These are phyloP conservation scores for Cinnamomum micranthum DNA, from an alignment of 164 flowering plant species.

Conservation along the genomic window DNA sequence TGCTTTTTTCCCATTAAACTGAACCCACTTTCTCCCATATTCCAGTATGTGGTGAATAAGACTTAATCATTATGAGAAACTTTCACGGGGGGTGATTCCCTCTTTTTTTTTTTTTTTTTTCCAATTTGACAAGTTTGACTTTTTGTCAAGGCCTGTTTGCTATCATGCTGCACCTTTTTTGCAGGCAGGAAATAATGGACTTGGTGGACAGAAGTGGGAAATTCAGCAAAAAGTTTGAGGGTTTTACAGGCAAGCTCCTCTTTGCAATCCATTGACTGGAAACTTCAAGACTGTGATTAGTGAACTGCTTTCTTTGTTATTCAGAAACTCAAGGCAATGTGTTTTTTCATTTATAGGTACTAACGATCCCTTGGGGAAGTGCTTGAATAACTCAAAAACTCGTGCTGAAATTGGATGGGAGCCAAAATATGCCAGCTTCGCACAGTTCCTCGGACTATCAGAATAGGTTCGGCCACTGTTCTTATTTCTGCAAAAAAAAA, in stretches of 20 bases:
- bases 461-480: conserved; percentile 8
- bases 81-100: background rate
- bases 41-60: background rate
- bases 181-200: conserved; percentile 88
- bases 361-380: conserved; percentile 63
- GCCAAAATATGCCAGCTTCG: conserved; percentile 68
- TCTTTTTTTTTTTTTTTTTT: background rate
- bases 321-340: background rate
- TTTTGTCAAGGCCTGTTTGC: background rate
- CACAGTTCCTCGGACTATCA: conserved; percentile 44
- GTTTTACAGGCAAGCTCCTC: conserved; percentile 30
- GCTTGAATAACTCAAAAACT: conserved; percentile 59
- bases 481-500: background rate
- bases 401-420: conserved; percentile 68
- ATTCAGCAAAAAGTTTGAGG: conserved; percentile 58
- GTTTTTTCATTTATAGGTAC: conserved; percentile 36
- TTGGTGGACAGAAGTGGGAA: conserved; percentile 70
- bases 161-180: conserved; percentile 1
- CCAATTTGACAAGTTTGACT: background rate
- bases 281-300: background rate
- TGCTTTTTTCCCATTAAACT: no score
- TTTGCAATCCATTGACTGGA: background rate
- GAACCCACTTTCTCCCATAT: no score
- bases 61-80: background rate
- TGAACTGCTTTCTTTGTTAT: background rate